Conservation (phyloP, 306 rosid species). For the Trifolium dubium region DNA sequence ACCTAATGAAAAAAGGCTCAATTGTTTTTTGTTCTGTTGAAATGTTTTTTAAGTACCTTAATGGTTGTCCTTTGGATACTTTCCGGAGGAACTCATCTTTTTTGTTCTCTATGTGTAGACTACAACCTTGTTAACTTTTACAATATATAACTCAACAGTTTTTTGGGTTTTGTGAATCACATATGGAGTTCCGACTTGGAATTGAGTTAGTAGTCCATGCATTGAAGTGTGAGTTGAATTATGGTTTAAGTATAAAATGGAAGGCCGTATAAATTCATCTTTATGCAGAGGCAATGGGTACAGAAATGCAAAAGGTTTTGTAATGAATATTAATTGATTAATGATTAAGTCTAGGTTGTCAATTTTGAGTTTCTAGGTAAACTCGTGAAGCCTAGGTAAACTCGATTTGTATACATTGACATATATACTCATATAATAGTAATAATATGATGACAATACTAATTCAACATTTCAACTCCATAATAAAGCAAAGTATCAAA, state of each 20-base stretch:
- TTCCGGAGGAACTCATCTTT: constrained; percentile 1
- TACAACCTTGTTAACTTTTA: constrained; percentile 15
- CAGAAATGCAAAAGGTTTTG: constrained; percentile 14
- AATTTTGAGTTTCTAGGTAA: not conserved
- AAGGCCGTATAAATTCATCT: constrained; percentile 6
- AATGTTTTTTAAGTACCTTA: not conserved
- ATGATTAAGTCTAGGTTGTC: not conserved
- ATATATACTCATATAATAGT: not conserved
- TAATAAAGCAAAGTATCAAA: not conserved
- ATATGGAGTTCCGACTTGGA: constrained; percentile 12
- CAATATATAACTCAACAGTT: constrained; percentile 18
- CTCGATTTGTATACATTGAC: not conserved
- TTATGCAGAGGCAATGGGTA: constrained; percentile 12
- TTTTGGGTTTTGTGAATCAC: constrained; percentile 20
- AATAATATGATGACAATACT: not conserved
- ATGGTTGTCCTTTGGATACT: constrained; percentile 20
- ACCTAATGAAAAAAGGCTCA: not conserved
- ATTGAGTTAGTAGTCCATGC: constrained; percentile 33
- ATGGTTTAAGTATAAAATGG: constrained; percentile 9
- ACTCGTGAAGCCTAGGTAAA: not conserved
- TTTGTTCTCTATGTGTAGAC: constrained; percentile 3
- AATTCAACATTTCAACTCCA: not conserved
- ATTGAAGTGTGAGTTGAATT: constrained; percentile 3
- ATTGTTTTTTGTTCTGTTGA: constrained; percentile 27
- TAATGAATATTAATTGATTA: constrained; percentile 2